Conservation (phyloP, 371 early-diverging fungal species). For the Umbelopsis sp. region DNA sequence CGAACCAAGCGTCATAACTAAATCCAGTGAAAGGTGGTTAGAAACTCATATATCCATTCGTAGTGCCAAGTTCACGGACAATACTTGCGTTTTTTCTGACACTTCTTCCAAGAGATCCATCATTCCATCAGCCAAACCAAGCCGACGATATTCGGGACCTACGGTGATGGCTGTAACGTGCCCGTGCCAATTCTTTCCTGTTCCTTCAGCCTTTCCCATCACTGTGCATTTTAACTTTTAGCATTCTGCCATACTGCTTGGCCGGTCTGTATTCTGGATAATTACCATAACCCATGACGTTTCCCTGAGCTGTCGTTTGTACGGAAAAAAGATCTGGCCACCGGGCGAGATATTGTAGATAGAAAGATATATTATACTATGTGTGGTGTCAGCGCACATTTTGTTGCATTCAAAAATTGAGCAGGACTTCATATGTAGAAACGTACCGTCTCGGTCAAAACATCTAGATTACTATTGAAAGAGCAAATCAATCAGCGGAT, state of each 20-base stretch:
- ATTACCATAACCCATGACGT: constrained; percentile 88
- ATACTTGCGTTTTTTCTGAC: constrained; percentile 76
- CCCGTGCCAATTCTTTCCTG: constrained; percentile 92
- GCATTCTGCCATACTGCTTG: not conserved
- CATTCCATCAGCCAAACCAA: constrained; percentile 89
- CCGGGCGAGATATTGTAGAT: constrained; percentile 88
- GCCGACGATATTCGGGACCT: constrained; percentile 92
- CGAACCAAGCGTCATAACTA: constrained; percentile 90
- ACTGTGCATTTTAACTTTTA: constrained; percentile 44
- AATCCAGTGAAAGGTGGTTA: not conserved
- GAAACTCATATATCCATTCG: no score
- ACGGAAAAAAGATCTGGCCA: constrained; percentile 95
- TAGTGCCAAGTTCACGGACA: no score
- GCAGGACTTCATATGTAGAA: not conserved
- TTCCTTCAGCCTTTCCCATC: constrained; percentile 97
- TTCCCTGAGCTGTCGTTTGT: constrained; percentile 75
- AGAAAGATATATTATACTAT: constrained; percentile 93
- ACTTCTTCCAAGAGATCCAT: constrained; percentile 94
- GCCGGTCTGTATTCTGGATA: no score
- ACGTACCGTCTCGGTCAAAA: constrained; percentile 86
- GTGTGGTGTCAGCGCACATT: no score
- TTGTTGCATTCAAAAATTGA: not conserved
- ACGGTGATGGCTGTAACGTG: constrained; percentile 99
- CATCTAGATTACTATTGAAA: constrained; percentile 76
- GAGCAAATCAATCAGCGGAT: not conserved